phyloP scores from a whole-genome alignment of 2,329 filamentous ascomycete genomes.

The Magnaporthiopsis rhizophila region DNA sequence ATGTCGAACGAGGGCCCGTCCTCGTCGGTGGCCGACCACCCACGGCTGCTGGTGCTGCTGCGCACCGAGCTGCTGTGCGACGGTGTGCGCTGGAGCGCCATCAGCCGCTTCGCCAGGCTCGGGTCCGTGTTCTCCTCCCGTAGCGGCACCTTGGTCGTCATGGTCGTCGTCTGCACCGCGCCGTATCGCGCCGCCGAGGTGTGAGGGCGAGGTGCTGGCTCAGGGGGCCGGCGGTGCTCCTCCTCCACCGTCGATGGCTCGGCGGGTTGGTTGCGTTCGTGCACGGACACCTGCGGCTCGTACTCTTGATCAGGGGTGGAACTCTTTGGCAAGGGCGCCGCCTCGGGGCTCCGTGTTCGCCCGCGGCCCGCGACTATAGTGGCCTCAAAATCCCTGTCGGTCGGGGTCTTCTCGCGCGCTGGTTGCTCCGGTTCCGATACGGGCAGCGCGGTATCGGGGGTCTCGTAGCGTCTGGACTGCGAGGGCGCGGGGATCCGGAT shows the following conservation, averaged over 20 bases:
- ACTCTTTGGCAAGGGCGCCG: not conserved
- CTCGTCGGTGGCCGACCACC: conserved; percentile 14
- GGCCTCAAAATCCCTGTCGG: not conserved
- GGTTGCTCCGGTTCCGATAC: conserved; percentile 1
- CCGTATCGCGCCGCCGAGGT: conserved; percentile 37
- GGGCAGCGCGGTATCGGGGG: not conserved
- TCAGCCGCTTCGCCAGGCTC: conserved; percentile 34
- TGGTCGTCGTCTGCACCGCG: conserved; percentile 38
- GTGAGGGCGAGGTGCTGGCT: conserved; percentile 28
- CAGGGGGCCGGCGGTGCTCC: not conserved
- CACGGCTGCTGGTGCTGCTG: conserved; percentile 14
- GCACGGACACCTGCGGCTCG: not conserved
- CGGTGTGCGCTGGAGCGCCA: conserved; percentile 33
- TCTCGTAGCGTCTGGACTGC: not conserved
- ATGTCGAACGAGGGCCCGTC: conserved; percentile 39
- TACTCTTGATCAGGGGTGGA: not conserved
- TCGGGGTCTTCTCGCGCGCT: not conserved
- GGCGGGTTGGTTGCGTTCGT: not conserved
- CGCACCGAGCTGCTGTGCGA: conserved; percentile 17
- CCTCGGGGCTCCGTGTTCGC: not conserved
- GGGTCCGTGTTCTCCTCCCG: conserved; percentile 36
- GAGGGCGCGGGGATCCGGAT: not conserved
- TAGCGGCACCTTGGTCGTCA: conserved; percentile 44
- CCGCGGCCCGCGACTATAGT: not conserved
- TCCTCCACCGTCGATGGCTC: not conserved